A percentile compares a stretch with the other conserved stretches of the same genome.
Evolutionary conservation across 352 stramenopile genomes (phyloP).

Genomic region (Phytophthora kernoviae): DNA sequence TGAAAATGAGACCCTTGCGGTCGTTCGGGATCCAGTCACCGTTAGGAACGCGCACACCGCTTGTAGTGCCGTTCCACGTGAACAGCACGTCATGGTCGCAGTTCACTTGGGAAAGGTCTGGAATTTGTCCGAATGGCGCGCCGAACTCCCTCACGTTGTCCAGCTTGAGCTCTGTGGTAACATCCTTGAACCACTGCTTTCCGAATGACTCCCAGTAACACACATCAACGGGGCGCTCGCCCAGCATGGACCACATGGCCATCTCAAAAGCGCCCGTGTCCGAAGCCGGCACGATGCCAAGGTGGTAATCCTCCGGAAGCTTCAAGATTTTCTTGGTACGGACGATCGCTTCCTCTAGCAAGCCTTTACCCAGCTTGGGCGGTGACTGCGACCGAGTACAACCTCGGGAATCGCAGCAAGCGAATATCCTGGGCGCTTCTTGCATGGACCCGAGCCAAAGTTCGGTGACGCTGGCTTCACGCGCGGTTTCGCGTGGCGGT

Average conservation of each 20-base stretch:
- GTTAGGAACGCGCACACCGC: slow-evolving; percentile 95
- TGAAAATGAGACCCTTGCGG: slow-evolving; percentile 95
- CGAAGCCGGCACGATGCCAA: slow-evolving; percentile 97
- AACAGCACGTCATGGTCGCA: slow-evolving; percentile 98
- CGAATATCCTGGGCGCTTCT: slow-evolving; percentile 97
- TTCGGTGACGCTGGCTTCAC: slow-evolving; percentile 89
- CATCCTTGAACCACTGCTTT: slow-evolving; percentile 96
- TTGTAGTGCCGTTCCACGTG: slow-evolving; percentile 99
- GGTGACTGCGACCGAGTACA: slow-evolving; percentile 94
- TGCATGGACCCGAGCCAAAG: slow-evolving; percentile 98
- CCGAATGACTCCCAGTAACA: slow-evolving; percentile 98
- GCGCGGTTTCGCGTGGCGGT: slow-evolving; percentile 68
- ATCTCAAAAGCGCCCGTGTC: slow-evolving; percentile 99
- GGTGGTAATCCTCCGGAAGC: slow-evolving; percentile 94
- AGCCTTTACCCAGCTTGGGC: slow-evolving; percentile 96
- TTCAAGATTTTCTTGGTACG: slow-evolving; percentile 95
- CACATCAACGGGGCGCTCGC: slow-evolving; percentile 91
- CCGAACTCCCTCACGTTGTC: slow-evolving; percentile 94
- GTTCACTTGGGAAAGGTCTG: slow-evolving; percentile 94
- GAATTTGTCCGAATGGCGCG: slow-evolving; percentile 96
- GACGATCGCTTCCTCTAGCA: slow-evolving; percentile 95
- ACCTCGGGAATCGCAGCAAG: slow-evolving; percentile 89
- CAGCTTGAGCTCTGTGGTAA: slow-evolving; percentile 94
- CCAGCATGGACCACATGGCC: slow-evolving; percentile 99
- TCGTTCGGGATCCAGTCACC: slow-evolving; percentile 96